Base-by-base conservation (phyloP, 2,329 filamentous ascomycete genomes). In the Penicillium sp. region DNA sequence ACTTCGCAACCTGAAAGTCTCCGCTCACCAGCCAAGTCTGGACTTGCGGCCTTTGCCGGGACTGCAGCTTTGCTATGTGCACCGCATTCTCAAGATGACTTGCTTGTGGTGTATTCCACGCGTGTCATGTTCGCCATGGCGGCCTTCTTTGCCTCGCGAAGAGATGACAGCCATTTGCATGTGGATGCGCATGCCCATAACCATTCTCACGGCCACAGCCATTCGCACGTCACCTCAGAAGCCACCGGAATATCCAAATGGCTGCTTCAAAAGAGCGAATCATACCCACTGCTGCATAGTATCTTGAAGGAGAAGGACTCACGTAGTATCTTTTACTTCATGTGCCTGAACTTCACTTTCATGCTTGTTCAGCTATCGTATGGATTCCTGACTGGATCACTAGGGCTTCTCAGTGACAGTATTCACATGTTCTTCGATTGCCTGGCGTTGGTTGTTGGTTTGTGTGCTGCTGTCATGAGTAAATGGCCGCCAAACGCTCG, bases 351-450 rank as follows among this genome's bases (percentile, higher is more conserved):
- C 70, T 92, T 99, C 64, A 82, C 81, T 6, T 99, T 99, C 73
- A 99, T 99, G 94, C 78, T 90, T 32, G 86, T 99, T 1, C 94
- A 99, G 68, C 89, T 92, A 39, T 91, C 93, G 58, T 99, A 99
- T 68, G 94, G 94, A 46, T 95, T 94, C 66, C 77, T 94, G 10
- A 97, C 92, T 3, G 92, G 96, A 63, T 99, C 94, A 0, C 79
- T 99, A 5, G 94, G 94, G 2, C 81, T 99, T n/a, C 84, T 99
- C 16, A 96, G 92, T 63, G 94, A 99, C 74, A 97, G 92, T 67
- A 94, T 99, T 59, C 94, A 99, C 76, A 99, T 99, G 94, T 93
- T 99, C 68, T 97, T 99, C 66, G 94, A 99, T 75, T 99, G 94
- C 64, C 86, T 97, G 34, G 94, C 93, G 18, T 82, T 99, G 27